phyloP scores from a whole-genome alignment of 805 yeast genomes.

The Yarrowia porcina region DNA sequence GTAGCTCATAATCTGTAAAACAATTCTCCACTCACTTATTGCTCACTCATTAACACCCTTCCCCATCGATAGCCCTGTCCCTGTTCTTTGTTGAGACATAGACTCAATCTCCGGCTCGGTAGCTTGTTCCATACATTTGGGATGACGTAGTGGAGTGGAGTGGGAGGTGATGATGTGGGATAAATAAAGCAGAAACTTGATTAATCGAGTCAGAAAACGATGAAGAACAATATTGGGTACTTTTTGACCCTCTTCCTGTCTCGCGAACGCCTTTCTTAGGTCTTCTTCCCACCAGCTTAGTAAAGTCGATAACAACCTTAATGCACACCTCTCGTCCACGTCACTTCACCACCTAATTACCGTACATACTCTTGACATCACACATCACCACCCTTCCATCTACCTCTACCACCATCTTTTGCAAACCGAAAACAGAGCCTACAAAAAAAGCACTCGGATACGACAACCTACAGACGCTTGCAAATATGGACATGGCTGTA shows the following conservation, averaged over 20 bases:
- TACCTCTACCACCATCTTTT: neutral
- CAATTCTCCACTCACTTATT: neutral
- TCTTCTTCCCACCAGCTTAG: too few species aligned
- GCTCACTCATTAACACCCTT: neutral
- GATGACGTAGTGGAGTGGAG: too few species aligned
- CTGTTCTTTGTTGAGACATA: neutral
- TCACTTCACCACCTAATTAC: conserved; percentile 19
- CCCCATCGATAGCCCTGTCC: too few species aligned
- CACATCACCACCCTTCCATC: neutral
- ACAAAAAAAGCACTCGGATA: neutral
- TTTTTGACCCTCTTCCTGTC: too few species aligned
- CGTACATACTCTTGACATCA: neutral
- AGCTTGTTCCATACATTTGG: neutral
- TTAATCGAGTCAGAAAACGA: too few species aligned
- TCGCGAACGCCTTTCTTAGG: too few species aligned
- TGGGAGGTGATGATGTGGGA: too few species aligned
- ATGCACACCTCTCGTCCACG: conserved; percentile 7
- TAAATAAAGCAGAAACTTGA: neutral
- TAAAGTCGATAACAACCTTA: conserved; percentile 19
- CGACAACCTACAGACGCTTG: neutral
- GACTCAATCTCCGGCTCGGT: neutral
- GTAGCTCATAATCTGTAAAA: too few species aligned
- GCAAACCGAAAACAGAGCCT: neutral
- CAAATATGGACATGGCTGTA: conserved; percentile 23
- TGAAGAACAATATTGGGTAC: too few species aligned